Conservation (phyloP, 257 asterid species). For the Solanum stenotomum region DNA sequence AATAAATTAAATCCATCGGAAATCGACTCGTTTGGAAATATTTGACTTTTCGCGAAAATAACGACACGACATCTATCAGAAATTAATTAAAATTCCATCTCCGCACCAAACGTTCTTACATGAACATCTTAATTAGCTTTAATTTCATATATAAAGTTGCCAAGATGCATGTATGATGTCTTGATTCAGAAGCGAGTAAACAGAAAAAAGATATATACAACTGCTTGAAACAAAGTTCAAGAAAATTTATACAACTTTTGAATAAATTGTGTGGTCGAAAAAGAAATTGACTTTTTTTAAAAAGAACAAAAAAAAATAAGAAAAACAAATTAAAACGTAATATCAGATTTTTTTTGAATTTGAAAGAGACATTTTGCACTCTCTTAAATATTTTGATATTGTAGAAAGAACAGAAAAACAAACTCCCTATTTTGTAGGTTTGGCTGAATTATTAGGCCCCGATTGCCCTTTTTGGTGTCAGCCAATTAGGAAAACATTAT, state of each 20-base stretch:
- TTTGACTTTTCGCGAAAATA: not conserved
- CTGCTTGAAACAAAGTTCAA: not conserved
- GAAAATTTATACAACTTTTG: too few species aligned
- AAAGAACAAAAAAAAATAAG: not conserved
- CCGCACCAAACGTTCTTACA: not conserved
- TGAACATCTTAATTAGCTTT: not conserved
- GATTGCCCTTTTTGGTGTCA: not conserved
- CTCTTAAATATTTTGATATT: not conserved
- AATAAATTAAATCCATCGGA: not conserved
- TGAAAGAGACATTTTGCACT: not conserved
- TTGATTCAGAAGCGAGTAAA: not conserved
- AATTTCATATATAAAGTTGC: not conserved
- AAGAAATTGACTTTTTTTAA: too few species aligned
- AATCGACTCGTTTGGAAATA: not conserved
- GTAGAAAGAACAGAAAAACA: not conserved
- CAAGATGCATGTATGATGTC: not conserved
- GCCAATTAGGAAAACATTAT: not conserved
- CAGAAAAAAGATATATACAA: not conserved
- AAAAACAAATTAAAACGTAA: not conserved
- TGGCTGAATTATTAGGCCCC: not conserved
- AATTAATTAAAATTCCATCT: not conserved
- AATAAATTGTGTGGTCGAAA: not conserved
- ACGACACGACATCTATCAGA: not conserved
- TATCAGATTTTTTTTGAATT: not conserved
- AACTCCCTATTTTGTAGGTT: not conserved